phyloP scores from a whole-genome alignment of 1,284 basidiomycete genomes.

The Heterobasidion occidentale region DNA sequence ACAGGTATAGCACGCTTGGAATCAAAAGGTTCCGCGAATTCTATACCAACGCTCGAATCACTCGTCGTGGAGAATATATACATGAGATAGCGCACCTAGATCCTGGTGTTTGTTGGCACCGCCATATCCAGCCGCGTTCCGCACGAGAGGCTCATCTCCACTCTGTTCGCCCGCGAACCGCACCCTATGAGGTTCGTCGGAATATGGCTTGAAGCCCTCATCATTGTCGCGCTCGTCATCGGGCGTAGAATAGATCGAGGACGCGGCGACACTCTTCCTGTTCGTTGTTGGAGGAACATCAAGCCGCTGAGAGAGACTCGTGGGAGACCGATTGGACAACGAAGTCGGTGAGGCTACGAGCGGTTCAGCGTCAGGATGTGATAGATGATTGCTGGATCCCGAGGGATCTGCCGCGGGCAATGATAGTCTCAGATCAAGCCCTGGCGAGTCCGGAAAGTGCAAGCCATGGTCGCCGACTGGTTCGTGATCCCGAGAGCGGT shows the following conservation, averaged over 20 bases:
- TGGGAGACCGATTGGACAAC: neutral
- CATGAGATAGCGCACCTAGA: slow-evolving; percentile 35
- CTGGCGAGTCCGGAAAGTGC: neutral
- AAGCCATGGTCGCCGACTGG: neutral
- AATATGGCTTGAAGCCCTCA: neutral
- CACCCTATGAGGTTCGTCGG: slow-evolving; percentile 1
- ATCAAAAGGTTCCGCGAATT: slow-evolving; percentile 50
- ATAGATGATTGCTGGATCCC: neutral
- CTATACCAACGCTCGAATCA: slow-evolving; percentile 22
- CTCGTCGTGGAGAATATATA: neutral
- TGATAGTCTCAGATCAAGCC: too few relatives aligned
- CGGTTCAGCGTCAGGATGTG: neutral
- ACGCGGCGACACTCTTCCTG: neutral
- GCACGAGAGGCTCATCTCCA: slow-evolving; percentile 1
- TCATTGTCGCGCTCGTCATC: neutral
- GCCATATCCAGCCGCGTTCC: slow-evolving; percentile 2
- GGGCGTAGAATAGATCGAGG: neutral
- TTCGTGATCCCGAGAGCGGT: neutral
- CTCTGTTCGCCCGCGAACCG: slow-evolving; percentile 3
- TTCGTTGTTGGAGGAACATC: neutral
- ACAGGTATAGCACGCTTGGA: slow-evolving; percentile 15
- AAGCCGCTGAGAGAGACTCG: neutral
- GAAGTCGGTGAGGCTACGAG: neutral
- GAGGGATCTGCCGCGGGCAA: neutral
- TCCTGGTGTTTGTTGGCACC: slow-evolving; percentile 33